Evolutionary conservation across 2,329 filamentous ascomycete genomes (phyloP), one percentile per base, ranked within the genome.

Genomic region (Aspergillus ibericus): DNA sequence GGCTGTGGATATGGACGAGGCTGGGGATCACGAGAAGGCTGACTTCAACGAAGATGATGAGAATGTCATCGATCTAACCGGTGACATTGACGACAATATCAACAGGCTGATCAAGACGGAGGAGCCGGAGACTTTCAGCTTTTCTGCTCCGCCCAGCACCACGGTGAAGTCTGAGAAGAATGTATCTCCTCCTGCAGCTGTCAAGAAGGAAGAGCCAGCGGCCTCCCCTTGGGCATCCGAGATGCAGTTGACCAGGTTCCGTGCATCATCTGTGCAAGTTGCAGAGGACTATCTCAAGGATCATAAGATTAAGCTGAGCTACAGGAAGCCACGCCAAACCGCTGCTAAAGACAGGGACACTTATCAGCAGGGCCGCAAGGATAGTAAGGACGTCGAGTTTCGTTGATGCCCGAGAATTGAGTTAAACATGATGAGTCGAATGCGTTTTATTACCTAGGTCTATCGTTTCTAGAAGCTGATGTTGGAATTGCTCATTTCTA

Each of bases 281-380:
- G 66, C 63, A 38, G 56, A 61, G 36, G 59, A 61, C 53, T 65
- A 61, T 55, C 20, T 68, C 36, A 59, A 58, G 42, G 22, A 59
- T 22, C 49, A 61, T 25, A 61, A 61, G 2, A 59, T 63, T 36
- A 66, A 63, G 44, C 34, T 66, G 32, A 40, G 13, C 20, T 16
- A 20, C 53, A 38, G 27, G 27, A 29, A 29, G 9, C 8, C 27
- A 7, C 27, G 27, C 27, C 25, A 8, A 16, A 46, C 36, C 13
- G 51, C 16, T 35, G 18, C 27, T 51, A 40, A 32, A 54, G 35
- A 56, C 34, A 29, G 22, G 10, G 42, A 50, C 15, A 42, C 59
- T 16, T 61, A 59, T 56, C 25, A 42, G n/a, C 48, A 53, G 35
- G 59, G 48, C 13, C 44, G 54, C 51, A 20, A 48, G 25, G 52